These are phyloP conservation scores for Endoconidiophora laricicola DNA, from an alignment of 2,329 filamentous ascomycete species.

Conservation along the genomic window DNA sequence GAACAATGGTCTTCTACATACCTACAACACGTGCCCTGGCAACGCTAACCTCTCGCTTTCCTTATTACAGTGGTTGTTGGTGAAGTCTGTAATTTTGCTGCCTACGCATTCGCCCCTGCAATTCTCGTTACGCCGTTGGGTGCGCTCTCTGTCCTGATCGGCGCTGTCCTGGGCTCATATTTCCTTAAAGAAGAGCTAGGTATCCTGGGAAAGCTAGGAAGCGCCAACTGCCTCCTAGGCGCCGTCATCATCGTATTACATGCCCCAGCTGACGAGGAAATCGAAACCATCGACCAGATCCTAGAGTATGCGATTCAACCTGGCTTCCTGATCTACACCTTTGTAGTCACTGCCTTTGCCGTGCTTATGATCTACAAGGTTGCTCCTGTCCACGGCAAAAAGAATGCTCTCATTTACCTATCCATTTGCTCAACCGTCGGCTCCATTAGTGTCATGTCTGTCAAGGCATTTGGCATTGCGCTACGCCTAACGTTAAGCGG, in stretches of 20 bases:
- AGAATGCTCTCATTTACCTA: conserved; percentile 89
- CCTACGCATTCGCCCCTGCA: conserved; percentile 96
- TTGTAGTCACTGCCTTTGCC: conserved; percentile 66
- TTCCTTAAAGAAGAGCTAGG: conserved; percentile 83
- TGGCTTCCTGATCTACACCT: conserved; percentile 77
- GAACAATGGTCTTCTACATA: not conserved
- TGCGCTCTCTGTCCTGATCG: conserved; percentile 85
- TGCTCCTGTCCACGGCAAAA: conserved; percentile 77
- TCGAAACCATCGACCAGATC: conserved; percentile 82
- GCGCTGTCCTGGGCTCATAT: conserved; percentile 85
- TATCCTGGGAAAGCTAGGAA: conserved; percentile 81
- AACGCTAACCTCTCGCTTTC: not conserved
- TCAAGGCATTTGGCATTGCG: conserved; percentile 96
- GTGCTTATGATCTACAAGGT: conserved; percentile 93
- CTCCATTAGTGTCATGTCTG: conserved; percentile 95
- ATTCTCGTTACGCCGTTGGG: conserved; percentile 93
- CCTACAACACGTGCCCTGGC: conserved; percentile 35
- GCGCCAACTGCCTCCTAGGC: conserved; percentile 88
- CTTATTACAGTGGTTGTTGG: conserved; percentile 67
- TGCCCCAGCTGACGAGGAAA: conserved; percentile 83
- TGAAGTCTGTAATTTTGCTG: conserved; percentile 93
- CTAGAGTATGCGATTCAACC: conserved; percentile 78
- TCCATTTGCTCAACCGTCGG: conserved; percentile 97
- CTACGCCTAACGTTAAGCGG: conserved; percentile 86
- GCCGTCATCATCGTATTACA: conserved; percentile 96